Evolutionary conservation across 805 yeast genomes (phyloP), one percentile per base, ranked within the genome.

Genomic region (Sugiyamaella valdiviana): DNA sequence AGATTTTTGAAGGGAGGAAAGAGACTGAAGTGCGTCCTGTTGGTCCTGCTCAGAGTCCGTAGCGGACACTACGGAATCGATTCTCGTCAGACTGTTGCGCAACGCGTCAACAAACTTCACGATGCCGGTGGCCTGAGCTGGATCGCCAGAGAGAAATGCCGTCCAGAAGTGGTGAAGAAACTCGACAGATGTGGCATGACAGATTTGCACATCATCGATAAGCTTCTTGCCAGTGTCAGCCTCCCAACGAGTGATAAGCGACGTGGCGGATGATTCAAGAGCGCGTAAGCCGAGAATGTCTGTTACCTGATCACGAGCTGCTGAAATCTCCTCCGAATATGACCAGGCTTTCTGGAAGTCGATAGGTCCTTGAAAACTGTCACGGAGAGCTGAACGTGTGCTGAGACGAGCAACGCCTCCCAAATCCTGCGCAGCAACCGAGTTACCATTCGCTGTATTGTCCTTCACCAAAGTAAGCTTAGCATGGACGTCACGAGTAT

Each of bases 151-250:
- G 20, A 48, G 51, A 45, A 55, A 60, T 20, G 50, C 46, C 23
- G 44, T 61, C 84, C 90, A 85, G 62, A 84, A 85, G 62, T 85
- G 95, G 49, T 79, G 76, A 37, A 85, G 64, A 60, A 85, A 85
- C 62, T 85, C 95, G 35, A 82, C 73, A 2, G 90, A 79, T 0
- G 93, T 83, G 1, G 83, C 77, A 60, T 85, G 90, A 14, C 83
- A 72, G 38, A 83, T 64, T 44, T 81, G 67, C 35, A 85, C 67
- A 40, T 74, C 70, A 44, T 81, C 85, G 9, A 77, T 48, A 1
- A 72, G 53, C 9, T 61, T 72, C 20, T 57, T 41, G 29, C 54
- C 73, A n/a, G 58, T 22, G 21, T 56, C 61, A 2, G 36, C 50
- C 10, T 51, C 54, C 45, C 52, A 48, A 9, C 26, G 35, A 3